These are phyloP conservation scores for Phaeosphaeria sp. DNA, from an alignment of 2,329 filamentous ascomycete species.

Conservation along the genomic window DNA sequence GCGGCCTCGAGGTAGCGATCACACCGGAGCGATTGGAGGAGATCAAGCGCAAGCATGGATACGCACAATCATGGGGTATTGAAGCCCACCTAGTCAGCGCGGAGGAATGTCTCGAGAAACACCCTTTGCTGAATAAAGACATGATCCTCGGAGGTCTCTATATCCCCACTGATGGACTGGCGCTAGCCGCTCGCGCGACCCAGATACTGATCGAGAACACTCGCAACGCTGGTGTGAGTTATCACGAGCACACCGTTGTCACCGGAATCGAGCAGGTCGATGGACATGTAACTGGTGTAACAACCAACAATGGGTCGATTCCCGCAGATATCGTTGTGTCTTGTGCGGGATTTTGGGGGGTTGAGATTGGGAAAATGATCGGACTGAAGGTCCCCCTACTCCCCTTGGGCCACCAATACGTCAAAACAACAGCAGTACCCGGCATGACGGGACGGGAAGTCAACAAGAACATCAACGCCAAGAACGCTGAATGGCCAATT, in stretches of 20 bases:
- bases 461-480: conserved; percentile 54
- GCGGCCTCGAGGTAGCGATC: conserved; percentile 68
- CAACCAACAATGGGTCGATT: conserved; percentile 56
- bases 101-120: conserved; percentile 61
- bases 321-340: conserved; percentile 67
- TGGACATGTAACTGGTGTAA: conserved; percentile 63
- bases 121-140: conserved; percentile 62
- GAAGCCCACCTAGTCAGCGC: conserved; percentile 59
- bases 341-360: conserved; percentile 71
- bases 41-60: conserved; percentile 68
- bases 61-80: conserved; percentile 67
- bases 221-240: conserved; percentile 63
- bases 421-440: conserved; percentile 64
- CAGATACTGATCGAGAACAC: conserved; percentile 67
- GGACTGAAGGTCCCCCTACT: conserved; percentile 64
- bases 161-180: conserved; percentile 67
- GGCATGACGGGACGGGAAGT: conserved; percentile 51
- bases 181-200: conserved; percentile 66
- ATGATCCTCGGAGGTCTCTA: conserved; percentile 65
- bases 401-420: conserved; percentile 69
- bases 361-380: conserved; percentile 68
- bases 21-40: conserved; percentile 65
- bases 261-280: conserved; percentile 61
- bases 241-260: conserved; percentile 63
- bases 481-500: conserved; percentile 61